Evolutionary conservation across 192 early-diverging fungal species (phyloP), one percentile per base, ranked within the genome.

Genomic region (Backusella macrospora): DNA sequence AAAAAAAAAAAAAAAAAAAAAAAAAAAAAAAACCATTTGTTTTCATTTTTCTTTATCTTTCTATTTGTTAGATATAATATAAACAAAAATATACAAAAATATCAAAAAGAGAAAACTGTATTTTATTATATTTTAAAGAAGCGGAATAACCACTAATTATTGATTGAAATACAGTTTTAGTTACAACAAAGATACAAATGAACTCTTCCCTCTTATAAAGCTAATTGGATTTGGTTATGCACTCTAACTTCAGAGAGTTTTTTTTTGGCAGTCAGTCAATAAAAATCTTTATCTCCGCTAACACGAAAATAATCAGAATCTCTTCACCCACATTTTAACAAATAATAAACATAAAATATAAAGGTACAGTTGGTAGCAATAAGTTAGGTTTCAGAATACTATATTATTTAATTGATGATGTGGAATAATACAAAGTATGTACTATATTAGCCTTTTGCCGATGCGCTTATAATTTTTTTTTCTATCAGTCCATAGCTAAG

Each of bases 81-180:
- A 59, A 23, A 52, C 21, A 18, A 16, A 59, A 26, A 26, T n/a
- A 59, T 34, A 34, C 29, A 34, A 34, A 34, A 34, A 34, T 34
- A 34, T 34, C 29, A 34, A 34, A 34, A 34, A 59, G 13, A n/a
- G 9, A 59, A 9, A 26, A 2, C 52, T 59, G 52, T 59, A 26
- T 59, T 59, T 26, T 59, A 59, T 26, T 12, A 34, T 34, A 34
- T 34, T 26, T 59, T 59, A 59, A 59, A 26, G 52, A 59, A 59
- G 52, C 52, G 13, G 10, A 59, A 26, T 18, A 59, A 59, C 52
- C 52, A 59, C 52, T 59, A 59, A 59, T 59, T 59, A 59, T 59
- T 59, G 52, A 59, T 59, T 23, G 9, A 9, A 12, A 12, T 59
- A 59, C 52, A 59, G 21, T 59, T 59, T 59, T 59, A 59, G 52